A percentile compares a stretch with the other conserved stretches of the same genome.
phyloP scores from a whole-genome alignment of 495 filamentous ascomycete genomes.

The Umbilicaria muhlenbergii region DNA sequence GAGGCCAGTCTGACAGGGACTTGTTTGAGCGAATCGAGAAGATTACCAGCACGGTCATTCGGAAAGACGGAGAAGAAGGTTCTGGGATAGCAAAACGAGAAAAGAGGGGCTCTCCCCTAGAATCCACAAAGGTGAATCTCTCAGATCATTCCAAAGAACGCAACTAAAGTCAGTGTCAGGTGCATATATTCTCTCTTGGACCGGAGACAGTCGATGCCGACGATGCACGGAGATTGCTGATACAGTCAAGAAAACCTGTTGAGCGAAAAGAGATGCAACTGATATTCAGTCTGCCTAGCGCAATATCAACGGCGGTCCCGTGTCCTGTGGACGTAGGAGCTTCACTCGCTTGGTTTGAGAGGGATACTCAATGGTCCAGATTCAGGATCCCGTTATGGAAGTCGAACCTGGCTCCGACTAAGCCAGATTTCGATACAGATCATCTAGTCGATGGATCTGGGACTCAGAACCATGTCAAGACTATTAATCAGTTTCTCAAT shows the following conservation, averaged over 20 bases:
- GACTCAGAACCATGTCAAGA: too few species aligned
- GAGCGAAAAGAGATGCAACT: too few species aligned
- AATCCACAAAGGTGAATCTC: too few species aligned
- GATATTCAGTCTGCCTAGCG: too few species aligned
- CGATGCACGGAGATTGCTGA: slow-evolving; percentile 6
- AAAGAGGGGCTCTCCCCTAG: too few species aligned
- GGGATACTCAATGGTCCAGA: slow-evolving; percentile 2
- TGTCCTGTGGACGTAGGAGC: slow-evolving; percentile 2
- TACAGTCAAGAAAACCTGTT: slow-evolving; percentile 1
- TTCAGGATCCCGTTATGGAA: neutral
- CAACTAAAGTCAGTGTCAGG: neutral
- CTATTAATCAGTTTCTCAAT: too few species aligned
- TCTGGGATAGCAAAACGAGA: too few species aligned
- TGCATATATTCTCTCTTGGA: slow-evolving; percentile 7
- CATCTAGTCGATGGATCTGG: too few species aligned
- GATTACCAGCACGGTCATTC: slow-evolving; percentile 7
- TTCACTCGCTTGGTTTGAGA: slow-evolving; percentile 1
- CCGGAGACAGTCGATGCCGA: slow-evolving; percentile 3
- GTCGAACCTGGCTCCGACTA: too few species aligned
- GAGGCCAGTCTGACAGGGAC: neutral
- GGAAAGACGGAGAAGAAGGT: too few species aligned
- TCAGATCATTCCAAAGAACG: too few species aligned
- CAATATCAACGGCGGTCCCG: neutral
- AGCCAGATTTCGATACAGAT: too few species aligned
- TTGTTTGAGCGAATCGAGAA: slow-evolving; percentile 5